These are phyloP conservation scores for Geotrichum fermentans DNA, from an alignment of 1,139 yeast species.

Conservation along the genomic window DNA sequence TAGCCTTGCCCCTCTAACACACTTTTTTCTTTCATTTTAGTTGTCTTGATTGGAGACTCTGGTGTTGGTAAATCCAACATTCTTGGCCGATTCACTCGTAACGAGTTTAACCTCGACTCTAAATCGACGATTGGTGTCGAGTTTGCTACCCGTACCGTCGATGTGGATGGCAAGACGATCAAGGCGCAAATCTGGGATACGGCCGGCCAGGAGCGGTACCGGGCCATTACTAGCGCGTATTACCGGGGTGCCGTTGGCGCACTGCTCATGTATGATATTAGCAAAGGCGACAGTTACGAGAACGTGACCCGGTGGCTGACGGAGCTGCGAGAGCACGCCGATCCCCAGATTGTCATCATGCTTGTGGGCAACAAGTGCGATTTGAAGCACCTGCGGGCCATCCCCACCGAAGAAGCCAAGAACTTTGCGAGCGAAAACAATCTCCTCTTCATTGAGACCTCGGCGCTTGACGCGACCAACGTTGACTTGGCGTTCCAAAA, in stretches of 20 bases:
- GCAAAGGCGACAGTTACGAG: conserved; percentile 89
- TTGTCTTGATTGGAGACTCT: conserved; percentile 94
- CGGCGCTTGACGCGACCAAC: conserved; percentile 90
- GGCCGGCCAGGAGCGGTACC: conserved; percentile 97
- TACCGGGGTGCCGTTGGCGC: conserved; percentile 99
- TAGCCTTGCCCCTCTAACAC: too few species aligned
- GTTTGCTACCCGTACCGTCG: conserved; percentile 93
- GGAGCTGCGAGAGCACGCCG: conserved; percentile 94
- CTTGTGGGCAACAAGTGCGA: conserved; percentile 95
- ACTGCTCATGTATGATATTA: conserved; percentile 87
- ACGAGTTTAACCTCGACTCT: conserved; percentile 91
- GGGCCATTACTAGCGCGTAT: conserved; percentile 96
- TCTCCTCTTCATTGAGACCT: conserved; percentile 91
- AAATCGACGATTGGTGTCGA: conserved; percentile 97
- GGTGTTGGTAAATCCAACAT: conserved; percentile 97
- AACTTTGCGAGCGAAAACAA: conserved; percentile 89
- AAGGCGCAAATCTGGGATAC: conserved; percentile 99
- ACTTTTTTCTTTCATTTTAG: too few species aligned
- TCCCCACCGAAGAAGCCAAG: conserved; percentile 96
- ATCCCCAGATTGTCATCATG: conserved; percentile 92
- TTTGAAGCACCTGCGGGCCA: conserved; percentile 91
- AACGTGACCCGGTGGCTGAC: conserved; percentile 92
- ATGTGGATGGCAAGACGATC: conserved; percentile 89
- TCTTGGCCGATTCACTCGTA: conserved; percentile 87
- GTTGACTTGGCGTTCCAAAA: conserved; percentile 94